phyloP scores from a whole-genome alignment of 139 green algal species.

The Raphidocelis subcapitata region DNA sequence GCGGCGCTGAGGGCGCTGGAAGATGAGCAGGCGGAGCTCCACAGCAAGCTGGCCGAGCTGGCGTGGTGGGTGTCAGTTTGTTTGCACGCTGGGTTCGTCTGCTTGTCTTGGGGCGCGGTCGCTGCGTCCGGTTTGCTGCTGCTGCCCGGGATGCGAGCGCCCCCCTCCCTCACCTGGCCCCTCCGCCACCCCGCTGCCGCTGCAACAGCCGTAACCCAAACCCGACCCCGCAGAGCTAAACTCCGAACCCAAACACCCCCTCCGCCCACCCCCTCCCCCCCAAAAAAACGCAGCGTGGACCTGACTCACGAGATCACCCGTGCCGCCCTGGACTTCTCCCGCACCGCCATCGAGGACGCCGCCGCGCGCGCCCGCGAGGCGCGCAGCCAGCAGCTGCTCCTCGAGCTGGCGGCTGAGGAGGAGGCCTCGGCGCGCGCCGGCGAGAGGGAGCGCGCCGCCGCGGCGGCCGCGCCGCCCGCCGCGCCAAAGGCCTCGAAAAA shows the following conservation, averaged over 20 bases:
- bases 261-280: background rate
- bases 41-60: constrained; percentile 39
- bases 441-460: background rate
- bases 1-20: constrained; percentile 41
- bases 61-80: constrained; percentile 23
- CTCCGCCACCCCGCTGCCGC: background rate
- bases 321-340: constrained; percentile 47
- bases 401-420: constrained; percentile 63
- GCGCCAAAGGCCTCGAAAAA: constrained; percentile 3
- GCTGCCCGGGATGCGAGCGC: background rate
- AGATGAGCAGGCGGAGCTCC: constrained; percentile 56
- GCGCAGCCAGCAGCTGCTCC: constrained; percentile 59
- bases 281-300: constrained; percentile 46
- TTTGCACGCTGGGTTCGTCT: background rate
- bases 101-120: background rate
- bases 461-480: constrained; percentile 14
- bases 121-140: background rate
- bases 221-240: background rate
- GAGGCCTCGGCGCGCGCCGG: constrained; percentile 14
- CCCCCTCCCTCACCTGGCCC: background rate
- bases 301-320: constrained; percentile 46
- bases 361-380: constrained; percentile 47
- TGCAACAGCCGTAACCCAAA: background rate
- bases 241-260: background rate
- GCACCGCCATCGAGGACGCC: constrained; percentile 47